These are phyloP conservation scores for Pyricularia sp. DNA, from an alignment of 2,329 filamentous ascomycete species.

Conservation along the genomic window DNA sequence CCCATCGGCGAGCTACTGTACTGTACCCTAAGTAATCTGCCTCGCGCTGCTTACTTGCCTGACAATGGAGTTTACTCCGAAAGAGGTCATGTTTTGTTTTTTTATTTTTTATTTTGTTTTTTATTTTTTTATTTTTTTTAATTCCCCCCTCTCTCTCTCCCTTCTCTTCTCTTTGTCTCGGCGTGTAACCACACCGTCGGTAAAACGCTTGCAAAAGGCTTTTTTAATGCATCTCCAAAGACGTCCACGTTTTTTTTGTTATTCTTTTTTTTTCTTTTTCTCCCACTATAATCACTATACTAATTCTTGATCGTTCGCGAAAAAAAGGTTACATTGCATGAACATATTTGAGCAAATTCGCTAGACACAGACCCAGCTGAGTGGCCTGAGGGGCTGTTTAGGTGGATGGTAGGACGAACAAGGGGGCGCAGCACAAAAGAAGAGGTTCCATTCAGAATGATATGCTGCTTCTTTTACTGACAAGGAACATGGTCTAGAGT, in stretches of 20 bases:
- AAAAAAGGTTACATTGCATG: not conserved
- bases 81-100: no score
- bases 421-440: not conserved
- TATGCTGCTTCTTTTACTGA: not conserved
- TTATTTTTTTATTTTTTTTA: no score
- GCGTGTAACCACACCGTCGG: not conserved
- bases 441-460: not conserved
- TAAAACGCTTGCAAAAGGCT: not conserved
- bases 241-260: no score
- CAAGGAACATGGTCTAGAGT: not conserved
- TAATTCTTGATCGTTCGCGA: not conserved
- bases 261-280: no score
- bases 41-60: not conserved
- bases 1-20: not conserved
- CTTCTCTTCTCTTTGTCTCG: not conserved
- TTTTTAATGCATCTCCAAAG: not conserved
- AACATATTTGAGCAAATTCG: not conserved
- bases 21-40: not conserved
- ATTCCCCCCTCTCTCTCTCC: no score
- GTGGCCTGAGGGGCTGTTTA: not conserved
- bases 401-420: not conserved
- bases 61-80: no score
- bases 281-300: not conserved
- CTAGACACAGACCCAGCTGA: not conserved
- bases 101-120: no score